Evolutionary conservation across 768 basidiomycete genomes (phyloP).

Genomic region (Pleurotus platypus): DNA sequence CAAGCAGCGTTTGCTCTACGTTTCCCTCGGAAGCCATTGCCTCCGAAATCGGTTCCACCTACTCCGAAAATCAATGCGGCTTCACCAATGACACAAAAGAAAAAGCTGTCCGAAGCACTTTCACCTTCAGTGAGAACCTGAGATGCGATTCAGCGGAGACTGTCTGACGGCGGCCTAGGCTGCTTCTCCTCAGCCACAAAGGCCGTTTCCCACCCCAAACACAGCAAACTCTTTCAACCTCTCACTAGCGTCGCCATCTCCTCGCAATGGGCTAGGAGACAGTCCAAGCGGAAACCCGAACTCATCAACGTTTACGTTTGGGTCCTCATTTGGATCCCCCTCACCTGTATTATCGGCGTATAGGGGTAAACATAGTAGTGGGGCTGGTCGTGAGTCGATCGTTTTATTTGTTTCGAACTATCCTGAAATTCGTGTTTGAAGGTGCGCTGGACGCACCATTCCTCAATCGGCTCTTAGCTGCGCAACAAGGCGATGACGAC

Average conservation of each 20-base stretch:
- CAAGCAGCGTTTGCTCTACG: conserved; percentile 1
- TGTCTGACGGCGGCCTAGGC: background rate
- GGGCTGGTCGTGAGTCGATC: conserved; percentile 3
- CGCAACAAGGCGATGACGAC: background rate
- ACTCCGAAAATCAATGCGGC: background rate
- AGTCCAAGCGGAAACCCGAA: background rate
- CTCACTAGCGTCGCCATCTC: conserved; percentile 1
- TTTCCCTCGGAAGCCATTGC: background rate
- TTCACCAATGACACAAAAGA: background rate
- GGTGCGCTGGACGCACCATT: background rate
- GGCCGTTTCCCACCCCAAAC: background rate
- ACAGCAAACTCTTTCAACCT: background rate
- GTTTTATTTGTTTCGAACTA: background rate
- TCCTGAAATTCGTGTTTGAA: background rate
- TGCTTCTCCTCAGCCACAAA: conserved; percentile 1
- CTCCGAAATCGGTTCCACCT: background rate
- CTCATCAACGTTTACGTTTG: background rate
- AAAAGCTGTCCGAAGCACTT: background rate
- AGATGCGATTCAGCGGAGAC: background rate
- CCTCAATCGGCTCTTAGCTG: background rate
- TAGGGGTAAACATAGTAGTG: conserved; percentile 7
- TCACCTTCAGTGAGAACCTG: conserved; percentile 1
- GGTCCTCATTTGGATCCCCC: conserved; percentile 18
- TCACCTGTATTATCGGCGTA: conserved; percentile 12
- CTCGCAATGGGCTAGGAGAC: background rate